Conservation (phyloP, 345 rosid genomes). For the Mangifera indica region DNA sequence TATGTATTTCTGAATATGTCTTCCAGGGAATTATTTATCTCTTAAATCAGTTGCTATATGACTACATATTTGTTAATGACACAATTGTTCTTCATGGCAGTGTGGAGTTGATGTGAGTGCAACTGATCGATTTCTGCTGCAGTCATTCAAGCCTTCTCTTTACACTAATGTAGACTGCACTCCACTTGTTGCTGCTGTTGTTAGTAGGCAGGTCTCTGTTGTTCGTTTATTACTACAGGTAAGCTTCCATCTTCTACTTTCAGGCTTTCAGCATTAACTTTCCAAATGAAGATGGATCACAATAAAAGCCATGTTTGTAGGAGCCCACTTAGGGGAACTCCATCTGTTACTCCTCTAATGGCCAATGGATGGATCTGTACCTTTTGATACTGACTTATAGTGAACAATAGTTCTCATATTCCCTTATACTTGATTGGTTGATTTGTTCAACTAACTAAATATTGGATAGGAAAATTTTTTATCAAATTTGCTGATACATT, state of each 20-base stretch:
- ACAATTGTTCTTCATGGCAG: slow-evolving; percentile 38
- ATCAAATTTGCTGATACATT: background rate
- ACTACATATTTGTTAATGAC: slow-evolving; percentile 1
- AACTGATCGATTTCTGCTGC: slow-evolving; percentile 60
- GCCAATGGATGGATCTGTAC: background rate
- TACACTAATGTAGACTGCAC: slow-evolving; percentile 86
- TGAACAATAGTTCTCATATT: background rate
- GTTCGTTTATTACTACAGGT: slow-evolving; percentile 79
- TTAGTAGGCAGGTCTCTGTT: slow-evolving; percentile 72
- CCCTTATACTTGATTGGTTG: no score
- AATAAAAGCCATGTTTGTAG: no score
- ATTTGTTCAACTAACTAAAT: background rate
- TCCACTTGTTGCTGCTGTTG: slow-evolving; percentile 82
- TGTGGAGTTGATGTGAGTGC: slow-evolving; percentile 77
- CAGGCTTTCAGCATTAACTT: background rate
- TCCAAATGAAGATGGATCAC: background rate
- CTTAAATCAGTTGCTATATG: background rate
- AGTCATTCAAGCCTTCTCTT: slow-evolving; percentile 87
- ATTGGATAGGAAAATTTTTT: background rate
- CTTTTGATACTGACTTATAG: background rate
- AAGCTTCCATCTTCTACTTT: background rate
- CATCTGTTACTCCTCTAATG: background rate
- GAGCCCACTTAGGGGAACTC: background rate
- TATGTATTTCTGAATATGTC: background rate
- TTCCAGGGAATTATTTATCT: background rate